A percentile compares a stretch with the other conserved stretches of the same genome.
Evolutionary conservation across 129 eudicot genomes (phyloP).

Genomic region (Flaveria trinervia): DNA sequence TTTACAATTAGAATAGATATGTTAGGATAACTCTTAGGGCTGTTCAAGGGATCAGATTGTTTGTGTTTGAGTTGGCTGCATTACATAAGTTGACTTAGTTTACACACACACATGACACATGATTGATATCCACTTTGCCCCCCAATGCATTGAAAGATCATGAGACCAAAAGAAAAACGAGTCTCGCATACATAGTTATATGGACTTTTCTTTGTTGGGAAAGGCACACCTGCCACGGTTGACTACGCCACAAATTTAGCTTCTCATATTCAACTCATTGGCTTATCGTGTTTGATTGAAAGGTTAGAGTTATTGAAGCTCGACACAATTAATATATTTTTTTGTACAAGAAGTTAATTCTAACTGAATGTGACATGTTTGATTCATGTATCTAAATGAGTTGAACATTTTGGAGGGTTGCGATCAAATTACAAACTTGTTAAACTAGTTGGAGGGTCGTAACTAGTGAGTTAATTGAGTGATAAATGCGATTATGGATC

Average conservation of each 20-base stretch:
- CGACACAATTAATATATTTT: neutral
- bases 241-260: neutral
- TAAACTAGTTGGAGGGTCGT: neutral
- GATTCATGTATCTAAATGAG: neutral
- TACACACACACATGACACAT: neutral
- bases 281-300: neutral
- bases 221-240: constrained; percentile 16
- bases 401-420: neutral
- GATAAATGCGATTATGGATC: too few species aligned
- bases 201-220: constrained; percentile 21
- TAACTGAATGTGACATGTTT: neutral
- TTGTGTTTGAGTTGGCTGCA: constrained; percentile 28
- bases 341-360: neutral
- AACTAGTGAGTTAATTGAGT: too few species aligned
- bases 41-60: constrained; percentile 37
- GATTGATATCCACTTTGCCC: constrained; percentile 14
- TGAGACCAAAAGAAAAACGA: constrained; percentile 15
- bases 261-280: neutral
- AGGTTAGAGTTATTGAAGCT: neutral
- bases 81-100: constrained; percentile 24
- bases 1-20: constrained; percentile 3
- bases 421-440: neutral
- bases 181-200: constrained; percentile 18
- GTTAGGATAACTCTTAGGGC: constrained; percentile 33
- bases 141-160: constrained; percentile 27